Percentiles rank a stretch among this genome's conserved stretches.
Conservation (phyloP, 2,329 filamentous ascomycete species). For the Aspergillus sp. region DNA sequence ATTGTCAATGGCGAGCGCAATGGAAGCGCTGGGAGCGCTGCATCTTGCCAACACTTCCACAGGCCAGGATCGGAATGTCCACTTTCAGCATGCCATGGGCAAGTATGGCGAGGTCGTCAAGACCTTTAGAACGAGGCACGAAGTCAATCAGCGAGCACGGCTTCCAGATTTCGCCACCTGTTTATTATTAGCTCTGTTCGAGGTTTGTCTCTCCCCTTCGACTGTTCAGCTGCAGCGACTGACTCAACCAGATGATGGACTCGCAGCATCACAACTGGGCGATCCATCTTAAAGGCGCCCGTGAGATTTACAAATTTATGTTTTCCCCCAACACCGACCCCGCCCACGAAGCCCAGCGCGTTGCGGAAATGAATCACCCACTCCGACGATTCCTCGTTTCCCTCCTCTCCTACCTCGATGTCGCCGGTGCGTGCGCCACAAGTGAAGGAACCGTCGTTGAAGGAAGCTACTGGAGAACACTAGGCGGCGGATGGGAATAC, state of each 20-base stretch:
- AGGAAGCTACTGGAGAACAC: conserved; percentile 40
- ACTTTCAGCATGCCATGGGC: conserved; percentile 40
- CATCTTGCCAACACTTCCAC: conserved; percentile 41
- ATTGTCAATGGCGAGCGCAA: conserved; percentile 37
- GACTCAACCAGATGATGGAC: conserved; percentile 36
- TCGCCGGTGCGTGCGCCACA: conserved; percentile 40
- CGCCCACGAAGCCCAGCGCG: conserved; percentile 26
- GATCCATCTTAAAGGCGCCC: conserved; percentile 40
- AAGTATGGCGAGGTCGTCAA: conserved; percentile 41
- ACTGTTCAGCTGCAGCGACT: background rate
- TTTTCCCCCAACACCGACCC: conserved; percentile 29
- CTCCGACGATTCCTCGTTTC: conserved; percentile 41
- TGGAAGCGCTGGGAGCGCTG: conserved; percentile 42
- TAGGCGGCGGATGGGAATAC: conserved; percentile 41
- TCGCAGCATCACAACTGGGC: conserved; percentile 40
- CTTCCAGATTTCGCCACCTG: conserved; percentile 37
- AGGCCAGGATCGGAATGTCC: conserved; percentile 30
- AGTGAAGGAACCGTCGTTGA: conserved; percentile 38
- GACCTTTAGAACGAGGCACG: conserved; percentile 30
- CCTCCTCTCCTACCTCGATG: conserved; percentile 41
- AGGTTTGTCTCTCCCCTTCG: conserved; percentile 23
- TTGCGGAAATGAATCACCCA: conserved; percentile 34
- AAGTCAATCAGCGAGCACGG: conserved; percentile 22
- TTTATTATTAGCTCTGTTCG: conserved; percentile 34
- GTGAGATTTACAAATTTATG: conserved; percentile 37